Percentiles rank a stretch among this genome's conserved stretches.
Conservation (phyloP, 495 filamentous ascomycete species). For the Penicillium odoratum region DNA sequence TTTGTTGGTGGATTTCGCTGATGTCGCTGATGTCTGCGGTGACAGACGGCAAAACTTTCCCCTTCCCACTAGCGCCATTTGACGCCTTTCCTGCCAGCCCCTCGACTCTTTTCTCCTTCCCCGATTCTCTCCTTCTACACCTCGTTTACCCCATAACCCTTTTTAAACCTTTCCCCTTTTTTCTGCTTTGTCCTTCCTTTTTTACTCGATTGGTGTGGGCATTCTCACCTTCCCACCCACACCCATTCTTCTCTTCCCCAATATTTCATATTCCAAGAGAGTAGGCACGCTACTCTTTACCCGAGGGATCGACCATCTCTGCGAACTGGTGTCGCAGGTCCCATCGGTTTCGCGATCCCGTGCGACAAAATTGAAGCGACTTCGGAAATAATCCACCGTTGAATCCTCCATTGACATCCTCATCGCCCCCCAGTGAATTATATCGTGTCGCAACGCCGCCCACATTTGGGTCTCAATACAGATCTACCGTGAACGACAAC, state of each 20-base stretch:
- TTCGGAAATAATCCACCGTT: not conserved
- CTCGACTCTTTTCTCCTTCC: conserved; percentile 44
- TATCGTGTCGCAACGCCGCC: conserved; percentile 44
- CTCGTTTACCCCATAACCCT: conserved; percentile 7
- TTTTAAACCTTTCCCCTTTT: conserved; percentile 10
- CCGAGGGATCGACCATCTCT: conserved; percentile 2
- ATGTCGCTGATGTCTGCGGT: conserved; percentile 24
- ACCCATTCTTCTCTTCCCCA: conserved; percentile 5
- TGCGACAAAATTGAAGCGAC: not conserved
- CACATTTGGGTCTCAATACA: conserved; percentile 22
- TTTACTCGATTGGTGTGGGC: conserved; percentile 15
- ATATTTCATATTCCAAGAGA: conserved; percentile 8
- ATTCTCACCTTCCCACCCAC: conserved; percentile 1
- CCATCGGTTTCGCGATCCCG: not conserved
- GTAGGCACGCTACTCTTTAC: conserved; percentile 6
- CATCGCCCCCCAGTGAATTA: conserved; percentile 20
- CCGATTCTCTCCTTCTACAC: conserved; percentile 21
- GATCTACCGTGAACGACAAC: conserved; percentile 7
- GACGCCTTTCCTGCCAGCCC: conserved; percentile 48
- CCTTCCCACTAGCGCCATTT: conserved; percentile 43
- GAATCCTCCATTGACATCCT: not conserved
- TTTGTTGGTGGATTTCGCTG: conserved; percentile 1
- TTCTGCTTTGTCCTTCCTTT: conserved; percentile 15
- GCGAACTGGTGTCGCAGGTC: not conserved
- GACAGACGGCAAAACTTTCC: conserved; percentile 40